phyloP scores from a whole-genome alignment of 352 stramenopile species.

The Plasmopara muralis region DNA sequence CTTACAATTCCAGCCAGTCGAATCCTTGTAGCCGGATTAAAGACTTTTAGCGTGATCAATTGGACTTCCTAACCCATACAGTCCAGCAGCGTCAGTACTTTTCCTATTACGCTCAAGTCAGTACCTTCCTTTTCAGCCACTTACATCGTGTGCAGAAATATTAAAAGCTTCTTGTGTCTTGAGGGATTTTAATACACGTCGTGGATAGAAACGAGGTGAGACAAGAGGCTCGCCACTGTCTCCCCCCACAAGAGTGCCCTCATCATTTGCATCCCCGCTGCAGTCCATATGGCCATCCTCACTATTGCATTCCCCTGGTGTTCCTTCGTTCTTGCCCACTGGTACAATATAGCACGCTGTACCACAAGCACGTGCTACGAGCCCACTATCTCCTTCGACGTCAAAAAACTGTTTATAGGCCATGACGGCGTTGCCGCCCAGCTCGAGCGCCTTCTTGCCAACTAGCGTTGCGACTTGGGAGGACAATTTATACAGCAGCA shows the following conservation, averaged over 20 bases:
- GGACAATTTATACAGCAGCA: constrained; percentile 93
- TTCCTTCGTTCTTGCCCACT: constrained; percentile 49
- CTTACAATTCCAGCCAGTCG: constrained; percentile 81
- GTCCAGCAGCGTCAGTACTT: no score
- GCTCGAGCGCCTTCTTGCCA: constrained; percentile 94
- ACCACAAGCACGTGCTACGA: constrained; percentile 95
- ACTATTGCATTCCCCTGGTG: constrained; percentile 9
- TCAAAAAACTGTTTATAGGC: constrained; percentile 98
- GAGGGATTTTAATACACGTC: constrained; percentile 43
- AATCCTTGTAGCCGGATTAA: constrained; percentile 74
- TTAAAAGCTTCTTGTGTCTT: constrained; percentile 58
- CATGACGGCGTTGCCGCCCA: constrained; percentile 97
- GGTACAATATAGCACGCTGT: constrained; percentile 83
- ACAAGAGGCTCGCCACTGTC: constrained; percentile 33
- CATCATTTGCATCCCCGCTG: constrained; percentile 27
- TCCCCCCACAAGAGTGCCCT: constrained; percentile 12
- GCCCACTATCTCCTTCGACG: constrained; percentile 96
- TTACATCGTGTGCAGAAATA: constrained; percentile 69
- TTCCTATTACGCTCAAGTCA: no score
- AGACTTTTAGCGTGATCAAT: constrained; percentile 92
- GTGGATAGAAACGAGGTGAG: constrained; percentile 45
- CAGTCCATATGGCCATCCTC: constrained; percentile 35
- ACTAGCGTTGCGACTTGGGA: constrained; percentile 82
- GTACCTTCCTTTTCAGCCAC: constrained; percentile 4
- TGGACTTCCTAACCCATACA: constrained; percentile 79